These are phyloP conservation scores for Zarea fungicola DNA, from an alignment of 2,329 filamentous ascomycete species.

Conservation along the genomic window DNA sequence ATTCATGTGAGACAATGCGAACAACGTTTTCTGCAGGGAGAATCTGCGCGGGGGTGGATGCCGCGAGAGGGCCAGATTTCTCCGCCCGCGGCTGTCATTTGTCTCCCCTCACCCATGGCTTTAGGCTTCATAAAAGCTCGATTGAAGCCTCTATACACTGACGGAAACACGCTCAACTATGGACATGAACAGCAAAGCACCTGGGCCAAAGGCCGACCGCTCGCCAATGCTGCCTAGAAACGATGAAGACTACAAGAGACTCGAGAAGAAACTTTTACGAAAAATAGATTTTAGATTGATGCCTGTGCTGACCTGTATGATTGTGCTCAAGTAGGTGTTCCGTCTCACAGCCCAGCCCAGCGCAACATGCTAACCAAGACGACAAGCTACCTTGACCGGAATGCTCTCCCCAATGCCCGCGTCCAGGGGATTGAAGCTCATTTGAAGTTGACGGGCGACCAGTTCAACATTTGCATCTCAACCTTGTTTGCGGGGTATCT, in stretches of 20 bases:
- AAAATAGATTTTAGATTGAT: constrained; percentile 49
- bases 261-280: constrained; percentile 34
- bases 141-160: too few species aligned
- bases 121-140: too few species aligned
- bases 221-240: constrained; percentile 1
- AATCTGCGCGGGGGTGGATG: too few species aligned
- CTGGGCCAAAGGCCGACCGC: not conserved
- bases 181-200: not conserved
- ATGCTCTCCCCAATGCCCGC: constrained; percentile 30
- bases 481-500: constrained; percentile 59
- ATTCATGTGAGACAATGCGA: too few species aligned
- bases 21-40: too few species aligned
- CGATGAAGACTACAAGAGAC: not conserved
- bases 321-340: constrained; percentile 39
- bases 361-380: not conserved
- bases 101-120: too few species aligned
- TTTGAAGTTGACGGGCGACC: constrained; percentile 46
- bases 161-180: too few species aligned
- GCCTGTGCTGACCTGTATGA: constrained; percentile 50
- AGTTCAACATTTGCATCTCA: constrained; percentile 55
- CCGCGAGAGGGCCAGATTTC: too few species aligned
- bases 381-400: constrained; percentile 39
- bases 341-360: too few species aligned
- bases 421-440: constrained; percentile 55
- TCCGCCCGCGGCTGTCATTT: too few species aligned